Evolutionary conservation across 371 early-diverging fungal genomes (phyloP), one percentile per base, ranked within the genome.

Genomic region (Apophysomyces variabilis): DNA sequence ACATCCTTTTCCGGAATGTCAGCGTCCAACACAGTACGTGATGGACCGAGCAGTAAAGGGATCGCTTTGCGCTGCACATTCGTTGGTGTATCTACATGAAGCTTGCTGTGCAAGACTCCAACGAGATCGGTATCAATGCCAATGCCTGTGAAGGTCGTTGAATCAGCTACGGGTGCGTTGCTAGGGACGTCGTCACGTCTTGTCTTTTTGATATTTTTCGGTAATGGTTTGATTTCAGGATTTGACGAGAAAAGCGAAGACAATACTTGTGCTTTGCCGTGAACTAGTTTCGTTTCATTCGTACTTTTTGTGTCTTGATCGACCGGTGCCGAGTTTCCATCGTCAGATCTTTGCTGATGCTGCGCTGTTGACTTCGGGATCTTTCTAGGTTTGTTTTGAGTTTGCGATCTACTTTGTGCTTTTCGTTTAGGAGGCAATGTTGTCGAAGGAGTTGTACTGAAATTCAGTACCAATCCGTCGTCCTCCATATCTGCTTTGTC

Each of bases 1-100:
- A 80, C 72, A 64, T 89, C 88, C 41, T 79, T 66, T 50, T 76
- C 68, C 67, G 65, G 67, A 47, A 64, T 72, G 66, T 75, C 65
- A 9, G 68, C 66, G 16, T 60, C 65, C 9, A 57, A 66, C 36
- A 73, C 74, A 14, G 65, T 68, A 36, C 65, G 61, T 26, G 75
- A 68, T 39, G 87, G 87, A 46, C 86, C 87, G 1, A 89, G 66
- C 32, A 91, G 66, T 6, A 87, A 67, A 6, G 89, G 88, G 46
- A 92, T 79, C 6, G 92, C 87, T 37, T 87, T 85, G n/a, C 84
- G 83, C 65, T 94, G 94, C 57, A 94, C 90, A 56, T 77, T 77
- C 7, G 94, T 93, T 38, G 92, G 90, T 60, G 78, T 79, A 14
- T 73, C 70, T 12, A 95, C 88, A 3, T 77, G 73, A 69, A 94